Conservation (phyloP, 2,329 filamentous ascomycete genomes). For the Fusarium palustre region DNA sequence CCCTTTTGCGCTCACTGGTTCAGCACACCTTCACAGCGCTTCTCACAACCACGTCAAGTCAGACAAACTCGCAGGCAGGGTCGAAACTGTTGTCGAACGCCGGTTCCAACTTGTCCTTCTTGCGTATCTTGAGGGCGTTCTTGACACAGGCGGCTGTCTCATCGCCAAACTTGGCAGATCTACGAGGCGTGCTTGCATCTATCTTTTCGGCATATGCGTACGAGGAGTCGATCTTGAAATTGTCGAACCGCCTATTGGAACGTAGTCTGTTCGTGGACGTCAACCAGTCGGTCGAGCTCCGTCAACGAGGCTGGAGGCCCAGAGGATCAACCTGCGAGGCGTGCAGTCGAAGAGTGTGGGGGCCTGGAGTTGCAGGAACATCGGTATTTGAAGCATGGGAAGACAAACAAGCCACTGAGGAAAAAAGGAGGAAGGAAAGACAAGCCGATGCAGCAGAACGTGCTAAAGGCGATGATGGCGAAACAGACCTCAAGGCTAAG, state of each 20-base stretch:
- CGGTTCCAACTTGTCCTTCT: slow-evolving; percentile 78
- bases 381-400: slow-evolving; percentile 88
- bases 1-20: slow-evolving; percentile 79
- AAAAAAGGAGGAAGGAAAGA: slow-evolving; percentile 58
- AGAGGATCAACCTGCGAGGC: slow-evolving; percentile 88
- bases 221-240: slow-evolving; percentile 86
- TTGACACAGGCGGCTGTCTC: slow-evolving; percentile 82
- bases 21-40: slow-evolving; percentile 92
- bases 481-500: slow-evolving; percentile 54
- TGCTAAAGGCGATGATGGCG: slow-evolving; percentile 53
- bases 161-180: slow-evolving; percentile 87
- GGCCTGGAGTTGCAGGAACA: slow-evolving; percentile 78
- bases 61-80: slow-evolving; percentile 50
- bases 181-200: slow-evolving; percentile 84
- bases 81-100: slow-evolving; percentile 54
- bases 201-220: slow-evolving; percentile 97
- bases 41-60: slow-evolving; percentile 76
- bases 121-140: slow-evolving; percentile 90
- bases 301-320: slow-evolving; percentile 90
- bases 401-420: slow-evolving; percentile 64
- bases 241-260: slow-evolving; percentile 89
- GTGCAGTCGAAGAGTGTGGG: slow-evolving; percentile 87
- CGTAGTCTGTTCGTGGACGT: slow-evolving; percentile 90
- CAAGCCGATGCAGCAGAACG: slow-evolving; percentile 54
- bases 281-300: slow-evolving; percentile 75